Conservation (phyloP, 1,139 yeast species). For the Geotrichum fermentans region DNA sequence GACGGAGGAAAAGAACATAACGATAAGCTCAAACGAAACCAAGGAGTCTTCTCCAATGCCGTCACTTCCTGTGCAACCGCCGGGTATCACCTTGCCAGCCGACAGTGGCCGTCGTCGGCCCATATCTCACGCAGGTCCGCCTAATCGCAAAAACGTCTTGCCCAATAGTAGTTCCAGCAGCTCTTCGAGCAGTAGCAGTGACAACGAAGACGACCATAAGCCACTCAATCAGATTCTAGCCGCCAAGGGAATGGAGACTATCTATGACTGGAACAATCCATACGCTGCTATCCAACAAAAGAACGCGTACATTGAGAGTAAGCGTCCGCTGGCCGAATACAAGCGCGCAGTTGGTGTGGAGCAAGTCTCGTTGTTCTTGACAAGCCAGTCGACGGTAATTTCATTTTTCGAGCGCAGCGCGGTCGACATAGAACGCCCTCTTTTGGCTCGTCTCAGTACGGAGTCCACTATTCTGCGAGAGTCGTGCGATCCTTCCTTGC, state of each 20-base stretch:
- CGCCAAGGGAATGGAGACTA: conserved; percentile 29
- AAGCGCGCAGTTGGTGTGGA: conserved; percentile 50
- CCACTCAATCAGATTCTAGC: conserved; percentile 10
- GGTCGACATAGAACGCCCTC: conserved; percentile 47
- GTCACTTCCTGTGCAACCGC: not conserved
- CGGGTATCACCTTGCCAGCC: conserved; percentile 1
- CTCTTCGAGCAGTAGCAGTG: conserved; percentile 12
- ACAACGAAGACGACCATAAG: conserved; percentile 13
- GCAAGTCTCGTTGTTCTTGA: conserved; percentile 48
- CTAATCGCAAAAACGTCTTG: conserved; percentile 4
- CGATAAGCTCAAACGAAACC: not conserved
- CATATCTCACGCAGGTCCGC: conserved; percentile 2
- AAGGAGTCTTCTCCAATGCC: conserved; percentile 1
- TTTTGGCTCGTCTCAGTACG: conserved; percentile 44
- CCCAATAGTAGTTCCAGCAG: conserved; percentile 10
- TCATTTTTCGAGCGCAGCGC: conserved; percentile 53
- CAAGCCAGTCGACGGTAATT: conserved; percentile 44
- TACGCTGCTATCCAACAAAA: conserved; percentile 24
- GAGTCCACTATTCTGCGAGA: conserved; percentile 46
- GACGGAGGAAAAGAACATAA: not conserved
- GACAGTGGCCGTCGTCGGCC: conserved; percentile 10
- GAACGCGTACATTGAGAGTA: conserved; percentile 39
- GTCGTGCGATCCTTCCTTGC: conserved; percentile 47
- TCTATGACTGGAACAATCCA: conserved; percentile 40
- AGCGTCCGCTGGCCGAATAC: conserved; percentile 44